Conservation (phyloP, 768 basidiomycete species). For the Naganishia antarctica region DNA sequence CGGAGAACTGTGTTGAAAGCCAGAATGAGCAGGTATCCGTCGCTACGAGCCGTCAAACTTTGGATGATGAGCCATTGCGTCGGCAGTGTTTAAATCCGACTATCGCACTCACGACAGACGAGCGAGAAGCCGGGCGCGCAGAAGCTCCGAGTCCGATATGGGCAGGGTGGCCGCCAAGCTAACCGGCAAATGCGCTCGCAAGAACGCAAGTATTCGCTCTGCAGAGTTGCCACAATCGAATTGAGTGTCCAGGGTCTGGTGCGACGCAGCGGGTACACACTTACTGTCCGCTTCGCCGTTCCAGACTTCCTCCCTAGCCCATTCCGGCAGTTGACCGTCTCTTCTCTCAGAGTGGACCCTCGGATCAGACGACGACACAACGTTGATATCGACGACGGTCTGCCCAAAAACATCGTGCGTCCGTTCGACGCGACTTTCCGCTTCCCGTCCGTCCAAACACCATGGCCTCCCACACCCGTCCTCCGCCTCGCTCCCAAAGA, state of each 20-base stretch:
- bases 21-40: constrained; percentile 41
- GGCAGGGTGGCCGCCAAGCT: constrained; percentile 33
- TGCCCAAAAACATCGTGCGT: no score
- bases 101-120: constrained; percentile 44
- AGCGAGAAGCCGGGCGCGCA: constrained; percentile 28
- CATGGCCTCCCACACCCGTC: no score
- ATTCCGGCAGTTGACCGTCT: not conserved
- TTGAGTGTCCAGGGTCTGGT: no score
- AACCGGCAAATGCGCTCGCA: constrained; percentile 36
- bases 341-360: no score
- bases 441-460: no score
- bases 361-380: no score
- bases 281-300: not conserved
- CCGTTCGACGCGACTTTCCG: no score
- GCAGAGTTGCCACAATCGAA: not conserved
- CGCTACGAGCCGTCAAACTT: no score
- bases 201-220: constrained; percentile 41
- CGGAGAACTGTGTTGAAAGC: constrained; percentile 39
- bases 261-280: no score
- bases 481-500: constrained; percentile 13
- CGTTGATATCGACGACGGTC: no score
- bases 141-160: not conserved
- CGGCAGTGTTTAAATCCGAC: no score
- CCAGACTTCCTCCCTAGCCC: not conserved
- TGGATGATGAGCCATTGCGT: no score